A percentile compares a stretch with the other conserved stretches of the same genome.
These are phyloP conservation scores for Ilyonectria destructans DNA, from an alignment of 2,329 filamentous ascomycete genomes.

Conservation along the genomic window DNA sequence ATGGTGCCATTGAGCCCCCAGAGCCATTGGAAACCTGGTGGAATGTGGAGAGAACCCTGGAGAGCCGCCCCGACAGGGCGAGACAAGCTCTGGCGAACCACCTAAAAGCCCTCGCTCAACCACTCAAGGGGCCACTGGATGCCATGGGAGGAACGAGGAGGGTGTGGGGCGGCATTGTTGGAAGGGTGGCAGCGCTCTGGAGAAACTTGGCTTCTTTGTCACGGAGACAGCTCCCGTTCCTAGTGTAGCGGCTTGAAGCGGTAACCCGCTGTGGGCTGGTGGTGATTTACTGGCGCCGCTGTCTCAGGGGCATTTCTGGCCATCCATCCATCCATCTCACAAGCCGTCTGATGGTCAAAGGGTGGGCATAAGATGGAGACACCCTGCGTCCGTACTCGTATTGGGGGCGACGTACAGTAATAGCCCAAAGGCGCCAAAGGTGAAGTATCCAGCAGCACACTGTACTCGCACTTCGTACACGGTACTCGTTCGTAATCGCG, in stretches of 20 bases:
- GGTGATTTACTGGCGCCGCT: conserved; percentile 38
- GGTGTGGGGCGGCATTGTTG: background rate
- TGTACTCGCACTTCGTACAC: background rate
- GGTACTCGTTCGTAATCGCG: background rate
- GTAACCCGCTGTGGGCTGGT: conserved; percentile 3
- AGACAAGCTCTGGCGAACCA: conserved; percentile 7
- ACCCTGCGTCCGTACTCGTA: conserved; percentile 13
- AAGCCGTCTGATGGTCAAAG: conserved; percentile 2
- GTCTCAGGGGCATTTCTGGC: conserved; percentile 43
- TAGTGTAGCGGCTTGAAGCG: conserved; percentile 41
- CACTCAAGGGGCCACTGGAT: conserved; percentile 18
- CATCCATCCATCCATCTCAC: conserved; percentile 26
- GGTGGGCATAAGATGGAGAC: conserved; percentile 14
- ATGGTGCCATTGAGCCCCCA: conserved; percentile 8
- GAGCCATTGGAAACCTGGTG: conserved; percentile 23
- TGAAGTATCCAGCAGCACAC: background rate
- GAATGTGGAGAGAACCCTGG: conserved; percentile 33
- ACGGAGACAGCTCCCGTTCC: conserved; percentile 48
- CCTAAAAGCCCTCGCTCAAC: background rate
- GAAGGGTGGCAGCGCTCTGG: background rate
- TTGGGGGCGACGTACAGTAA: conserved; percentile 13
- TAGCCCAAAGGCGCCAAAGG: background rate
- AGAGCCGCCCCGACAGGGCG: conserved; percentile 17
- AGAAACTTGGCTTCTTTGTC: conserved; percentile 44
- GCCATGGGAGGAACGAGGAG: conserved; percentile 3